Percentiles rank a stretch among this genome's conserved stretches.
Conservation (phyloP, 2,329 filamentous ascomycete genomes). For the Alternaria brassicae region DNA sequence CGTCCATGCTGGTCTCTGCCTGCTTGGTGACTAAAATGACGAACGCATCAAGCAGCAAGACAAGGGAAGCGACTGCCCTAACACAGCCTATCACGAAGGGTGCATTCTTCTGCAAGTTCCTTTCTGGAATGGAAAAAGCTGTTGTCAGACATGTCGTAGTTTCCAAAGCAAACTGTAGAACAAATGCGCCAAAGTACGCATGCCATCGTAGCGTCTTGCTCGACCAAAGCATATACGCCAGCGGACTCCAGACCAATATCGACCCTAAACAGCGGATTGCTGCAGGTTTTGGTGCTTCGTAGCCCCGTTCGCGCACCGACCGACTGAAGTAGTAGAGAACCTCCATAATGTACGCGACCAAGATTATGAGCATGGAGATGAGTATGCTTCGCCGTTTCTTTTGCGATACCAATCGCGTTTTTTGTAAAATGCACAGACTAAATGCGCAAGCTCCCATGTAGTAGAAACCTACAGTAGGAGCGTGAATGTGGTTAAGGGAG, state of each 20-base stretch:
- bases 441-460: slow-evolving; percentile 38
- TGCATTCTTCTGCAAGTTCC: slow-evolving; percentile 26
- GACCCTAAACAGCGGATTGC: too few relatives aligned
- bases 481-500: slow-evolving; percentile 44
- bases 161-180: slow-evolving; percentile 44
- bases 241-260: slow-evolving; percentile 43
- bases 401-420: slow-evolving; percentile 31
- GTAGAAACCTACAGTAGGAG: slow-evolving; percentile 40
- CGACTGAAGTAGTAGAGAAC: too few relatives aligned
- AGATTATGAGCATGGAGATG: slow-evolving; percentile 18
- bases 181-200: too few relatives aligned
- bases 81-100: too few relatives aligned
- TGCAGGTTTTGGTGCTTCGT: too few relatives aligned
- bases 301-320: too few relatives aligned
- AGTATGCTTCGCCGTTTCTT: slow-evolving; percentile 34
- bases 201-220: slow-evolving; percentile 39
- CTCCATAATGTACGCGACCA: too few relatives aligned
- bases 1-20: slow-evolving; percentile 54
- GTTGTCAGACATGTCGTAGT: slow-evolving; percentile 36
- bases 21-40: slow-evolving; percentile 36
- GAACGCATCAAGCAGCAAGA: slow-evolving; percentile 39
- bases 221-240: slow-evolving; percentile 34
- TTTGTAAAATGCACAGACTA: slow-evolving; percentile 40
- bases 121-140: slow-evolving; percentile 23
- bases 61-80: slow-evolving; percentile 31